phyloP scores from a whole-genome alignment of 2,329 filamentous ascomycete genomes.

The Exophiala oligosperma region DNA sequence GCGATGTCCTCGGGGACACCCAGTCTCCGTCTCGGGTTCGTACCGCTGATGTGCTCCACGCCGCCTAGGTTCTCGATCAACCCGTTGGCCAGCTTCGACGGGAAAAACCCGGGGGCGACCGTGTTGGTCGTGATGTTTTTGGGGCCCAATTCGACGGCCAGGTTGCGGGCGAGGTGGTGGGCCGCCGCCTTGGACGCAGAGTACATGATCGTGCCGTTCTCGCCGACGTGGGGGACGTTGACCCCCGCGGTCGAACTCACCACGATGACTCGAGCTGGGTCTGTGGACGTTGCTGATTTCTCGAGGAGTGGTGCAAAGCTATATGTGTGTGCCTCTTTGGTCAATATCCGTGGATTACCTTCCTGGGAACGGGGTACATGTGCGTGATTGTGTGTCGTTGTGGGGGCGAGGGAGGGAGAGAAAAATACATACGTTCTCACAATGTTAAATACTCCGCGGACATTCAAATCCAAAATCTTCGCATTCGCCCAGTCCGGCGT shows the following conservation, averaged over 20 bases:
- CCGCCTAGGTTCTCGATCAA: constrained; percentile 40
- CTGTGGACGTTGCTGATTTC: constrained; percentile 32
- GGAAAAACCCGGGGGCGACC: constrained; percentile 61
- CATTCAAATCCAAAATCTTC: constrained; percentile 42
- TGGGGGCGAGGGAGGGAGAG: neutral
- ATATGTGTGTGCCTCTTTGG: neutral
- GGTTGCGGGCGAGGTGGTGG: constrained; percentile 71
- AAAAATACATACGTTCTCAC: constrained; percentile 33
- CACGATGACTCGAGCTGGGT: constrained; percentile 41
- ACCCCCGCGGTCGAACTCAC: constrained; percentile 38
- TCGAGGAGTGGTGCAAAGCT: constrained; percentile 40
- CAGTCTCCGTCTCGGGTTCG: constrained; percentile 66
- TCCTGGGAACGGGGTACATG: no score
- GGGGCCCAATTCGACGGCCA: constrained; percentile 68
- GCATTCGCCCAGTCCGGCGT: constrained; percentile 37
- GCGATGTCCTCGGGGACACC: constrained; percentile 68
- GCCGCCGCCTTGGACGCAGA: constrained; percentile 73
- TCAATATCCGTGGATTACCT: no score
- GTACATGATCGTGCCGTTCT: constrained; percentile 52
- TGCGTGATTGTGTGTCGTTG: neutral
- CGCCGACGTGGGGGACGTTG: constrained; percentile 38
- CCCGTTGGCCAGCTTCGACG: constrained; percentile 64
- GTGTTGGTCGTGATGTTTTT: constrained; percentile 66
- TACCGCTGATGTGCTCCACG: constrained; percentile 55
- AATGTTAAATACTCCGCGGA: constrained; percentile 42